Evolutionary conservation across 768 basidiomycete genomes (phyloP).

Genomic region (Suillus placidus): DNA sequence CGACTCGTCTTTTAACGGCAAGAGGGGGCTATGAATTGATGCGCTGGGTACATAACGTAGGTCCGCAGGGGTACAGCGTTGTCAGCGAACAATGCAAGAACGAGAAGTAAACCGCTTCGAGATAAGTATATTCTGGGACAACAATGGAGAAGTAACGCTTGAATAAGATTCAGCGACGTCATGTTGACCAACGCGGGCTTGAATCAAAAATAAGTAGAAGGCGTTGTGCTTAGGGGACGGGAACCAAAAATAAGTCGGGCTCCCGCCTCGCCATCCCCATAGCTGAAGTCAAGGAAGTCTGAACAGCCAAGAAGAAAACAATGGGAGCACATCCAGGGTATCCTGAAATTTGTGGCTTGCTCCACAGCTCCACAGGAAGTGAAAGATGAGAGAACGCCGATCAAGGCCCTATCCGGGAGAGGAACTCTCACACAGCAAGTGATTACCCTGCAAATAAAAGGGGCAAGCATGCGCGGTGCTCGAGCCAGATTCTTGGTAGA

Average conservation of each 20-base stretch:
- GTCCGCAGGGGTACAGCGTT: conserved; percentile 25
- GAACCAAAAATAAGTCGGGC: neutral
- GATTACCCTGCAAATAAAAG: conserved; percentile 1
- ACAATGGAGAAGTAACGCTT: conserved; percentile 2
- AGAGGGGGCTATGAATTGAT: neutral
- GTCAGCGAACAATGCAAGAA: conserved; percentile 23
- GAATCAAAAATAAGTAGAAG: neutral
- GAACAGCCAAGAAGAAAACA: conserved; percentile 7
- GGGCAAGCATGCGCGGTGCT: neutral
- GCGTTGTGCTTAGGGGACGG: neutral
- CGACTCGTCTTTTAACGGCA: conserved; percentile 6
- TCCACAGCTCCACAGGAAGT: conserved; percentile 8
- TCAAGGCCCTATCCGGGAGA: conserved; percentile 12
- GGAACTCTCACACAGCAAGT: conserved; percentile 10
- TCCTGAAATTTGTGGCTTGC: neutral
- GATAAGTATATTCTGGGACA: conserved; percentile 5
- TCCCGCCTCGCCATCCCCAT: neutral
- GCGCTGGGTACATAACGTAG: neutral
- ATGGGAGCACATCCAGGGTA: too few species aligned
- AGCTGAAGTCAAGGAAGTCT: conserved; percentile 6
- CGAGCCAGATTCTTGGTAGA: neutral
- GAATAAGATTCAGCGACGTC: neutral
- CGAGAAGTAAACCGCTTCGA: conserved; percentile 11
- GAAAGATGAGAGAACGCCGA: neutral
- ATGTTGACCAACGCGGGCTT: neutral